Base-by-base conservation (phyloP, 2,329 filamentous ascomycete genomes). In the Aureobasidium sp. region DNA sequence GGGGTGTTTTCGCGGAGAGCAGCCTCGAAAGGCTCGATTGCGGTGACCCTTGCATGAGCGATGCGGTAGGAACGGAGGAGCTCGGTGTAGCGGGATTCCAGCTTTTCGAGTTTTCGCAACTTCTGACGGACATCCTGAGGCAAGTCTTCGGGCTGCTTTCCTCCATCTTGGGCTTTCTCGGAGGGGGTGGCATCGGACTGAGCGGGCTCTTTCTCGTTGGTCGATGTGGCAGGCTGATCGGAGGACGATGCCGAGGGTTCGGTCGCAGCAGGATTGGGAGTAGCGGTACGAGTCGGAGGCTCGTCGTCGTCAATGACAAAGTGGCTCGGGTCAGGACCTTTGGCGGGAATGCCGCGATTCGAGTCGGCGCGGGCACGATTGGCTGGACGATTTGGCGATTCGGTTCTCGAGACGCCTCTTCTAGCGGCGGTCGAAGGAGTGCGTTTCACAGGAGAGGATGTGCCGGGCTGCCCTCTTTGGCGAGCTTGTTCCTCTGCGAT, bases 11-110 rank as follows among this genome's bases (percentile, higher is more conserved):
- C 94, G 68, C 91, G 90, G 8, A 99, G 81, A 0, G 89, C 87
- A 60, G 90, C 87, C 76, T 99, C 94, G 72, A 99, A 99, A 0
- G 91, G 89, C 70, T 97, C 94, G 69, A 97, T 95, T 3, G 89
- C 85, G 11, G 89, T 85, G 47, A 92, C 90, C 57, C 91, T 86
- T 62, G 89, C 85, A 77, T 99, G 93, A 21, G 94, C 94, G 66
- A 92, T 87, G 64, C 91, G 86, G 75, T 99, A 99, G 9, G 93
- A 96, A 61, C 91, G 88, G 54, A 97, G 80, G 0, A 99, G 81
- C 70, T 97, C 93, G 71, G 90, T 86, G 74, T 97, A 97, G 62
- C 89, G 90, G 5, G 85, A 81, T 71, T 97, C 93, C 25, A 97
- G 79, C 73, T 91, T 96, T 62, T 96, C 91, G n/a, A 97, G 79